These are phyloP conservation scores for Metarhizium sp. DNA, from an alignment of 2,329 filamentous ascomycete genomes.

Conservation along the genomic window DNA sequence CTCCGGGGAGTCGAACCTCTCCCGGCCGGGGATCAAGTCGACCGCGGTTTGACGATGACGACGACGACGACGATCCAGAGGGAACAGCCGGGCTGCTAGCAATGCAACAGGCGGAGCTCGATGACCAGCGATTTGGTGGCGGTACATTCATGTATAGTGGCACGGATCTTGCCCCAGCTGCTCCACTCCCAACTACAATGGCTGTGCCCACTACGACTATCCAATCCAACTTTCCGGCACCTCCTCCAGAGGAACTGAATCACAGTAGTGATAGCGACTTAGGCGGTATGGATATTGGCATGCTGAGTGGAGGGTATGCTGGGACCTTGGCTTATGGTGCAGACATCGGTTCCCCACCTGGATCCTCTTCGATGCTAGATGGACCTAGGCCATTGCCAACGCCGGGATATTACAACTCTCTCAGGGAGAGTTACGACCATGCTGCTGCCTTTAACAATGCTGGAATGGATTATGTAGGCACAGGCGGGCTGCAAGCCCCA, in stretches of 20 bases:
- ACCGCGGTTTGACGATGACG: constrained; percentile 30
- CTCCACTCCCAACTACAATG: background rate
- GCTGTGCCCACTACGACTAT: background rate
- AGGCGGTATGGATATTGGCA: constrained; percentile 59
- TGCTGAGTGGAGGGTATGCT: constrained; percentile 63
- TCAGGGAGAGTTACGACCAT: constrained; percentile 18
- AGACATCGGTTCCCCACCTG: constrained; percentile 32
- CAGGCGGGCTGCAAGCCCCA: constrained; percentile 78
- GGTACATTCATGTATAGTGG: constrained; percentile 19
- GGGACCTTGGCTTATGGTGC: constrained; percentile 42
- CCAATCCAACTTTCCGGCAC: constrained; percentile 27
- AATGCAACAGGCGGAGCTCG: constrained; percentile 75
- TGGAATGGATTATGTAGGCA: constrained; percentile 77
- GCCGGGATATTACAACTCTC: constrained; percentile 24
- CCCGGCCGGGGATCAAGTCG: constrained; percentile 3
- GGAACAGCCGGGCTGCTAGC: constrained; percentile 76
- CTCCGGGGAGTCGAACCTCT: constrained; percentile 13
- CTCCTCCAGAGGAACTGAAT: constrained; percentile 39
- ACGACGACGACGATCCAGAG: constrained; percentile 78
- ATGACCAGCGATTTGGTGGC: constrained; percentile 45
- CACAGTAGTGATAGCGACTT: constrained; percentile 63
- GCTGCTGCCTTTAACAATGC: constrained; percentile 45
- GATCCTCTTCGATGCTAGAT: constrained; percentile 29
- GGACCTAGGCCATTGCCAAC: constrained; percentile 40
- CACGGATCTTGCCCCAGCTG: background rate